Percentiles rank a stretch among this genome's conserved stretches.
Evolutionary conservation across 2,329 filamentous ascomycete genomes (phyloP).

Genomic region (Grosmannia clavigera): DNA sequence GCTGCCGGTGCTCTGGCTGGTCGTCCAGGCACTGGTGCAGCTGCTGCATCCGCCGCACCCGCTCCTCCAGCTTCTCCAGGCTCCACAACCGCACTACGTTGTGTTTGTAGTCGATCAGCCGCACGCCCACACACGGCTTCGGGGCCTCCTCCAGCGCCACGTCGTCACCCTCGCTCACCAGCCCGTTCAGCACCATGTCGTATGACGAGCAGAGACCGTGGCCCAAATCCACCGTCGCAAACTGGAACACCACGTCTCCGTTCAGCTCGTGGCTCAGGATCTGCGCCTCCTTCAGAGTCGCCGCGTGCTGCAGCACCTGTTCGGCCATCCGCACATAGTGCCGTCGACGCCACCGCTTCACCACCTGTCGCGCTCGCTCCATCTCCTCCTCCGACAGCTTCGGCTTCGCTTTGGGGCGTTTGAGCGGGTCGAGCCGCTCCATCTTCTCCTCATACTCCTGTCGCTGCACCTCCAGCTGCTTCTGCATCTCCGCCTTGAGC

Average conservation of each 20-base stretch:
- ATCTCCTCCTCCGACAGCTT: constrained; percentile 62
- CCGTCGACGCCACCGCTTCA: constrained; percentile 67
- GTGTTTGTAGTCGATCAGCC: constrained; percentile 84
- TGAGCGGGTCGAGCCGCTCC: constrained; percentile 58
- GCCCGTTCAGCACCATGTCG: constrained; percentile 86
- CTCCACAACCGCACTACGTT: constrained; percentile 88
- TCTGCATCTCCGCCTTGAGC: constrained; percentile 80
- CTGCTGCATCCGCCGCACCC: constrained; percentile 85
- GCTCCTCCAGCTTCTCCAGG: constrained; percentile 76
- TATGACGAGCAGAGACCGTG: constrained; percentile 88
- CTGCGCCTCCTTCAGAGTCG: constrained; percentile 85
- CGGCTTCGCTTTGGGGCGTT: constrained; percentile 46
- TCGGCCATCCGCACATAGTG: constrained; percentile 94
- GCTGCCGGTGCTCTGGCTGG: constrained; percentile 85
- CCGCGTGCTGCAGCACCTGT: constrained; percentile 75
- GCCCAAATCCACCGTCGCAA: constrained; percentile 78
- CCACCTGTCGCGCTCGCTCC: constrained; percentile 51
- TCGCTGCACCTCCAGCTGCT: constrained; percentile 71
- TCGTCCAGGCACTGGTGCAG: constrained; percentile 96
- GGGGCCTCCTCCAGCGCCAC: constrained; percentile 64
- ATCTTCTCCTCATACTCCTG: constrained; percentile 76
- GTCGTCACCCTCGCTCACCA: constrained; percentile 75
- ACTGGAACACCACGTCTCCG: constrained; percentile 88
- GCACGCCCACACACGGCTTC: constrained; percentile 83
- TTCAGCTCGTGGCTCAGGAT: constrained; percentile 96